Evolutionary conservation across 768 basidiomycete genomes (phyloP).

Genomic region (Suillus alpinus): DNA sequence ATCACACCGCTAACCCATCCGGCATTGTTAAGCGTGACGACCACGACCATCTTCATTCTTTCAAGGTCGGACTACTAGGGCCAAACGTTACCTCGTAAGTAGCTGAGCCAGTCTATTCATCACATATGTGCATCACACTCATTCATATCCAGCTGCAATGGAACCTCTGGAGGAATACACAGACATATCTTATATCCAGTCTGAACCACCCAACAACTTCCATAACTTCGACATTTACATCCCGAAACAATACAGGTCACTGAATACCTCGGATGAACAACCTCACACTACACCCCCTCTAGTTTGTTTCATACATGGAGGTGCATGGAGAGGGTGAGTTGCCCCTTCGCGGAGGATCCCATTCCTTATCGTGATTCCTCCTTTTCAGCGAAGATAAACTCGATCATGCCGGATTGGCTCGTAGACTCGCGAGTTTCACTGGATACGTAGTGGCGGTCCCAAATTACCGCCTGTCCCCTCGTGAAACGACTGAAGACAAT

Average conservation of each 20-base stretch:
- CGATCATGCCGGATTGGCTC: constrained; percentile 54
- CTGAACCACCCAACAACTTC: constrained; percentile 24
- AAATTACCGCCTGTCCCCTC: constrained; percentile 73
- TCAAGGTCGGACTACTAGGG: too few relatives aligned
- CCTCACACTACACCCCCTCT: constrained; percentile 33
- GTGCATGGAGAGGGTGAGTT: constrained; percentile 77
- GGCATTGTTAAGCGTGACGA: too few relatives aligned
- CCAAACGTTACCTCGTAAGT: not conserved
- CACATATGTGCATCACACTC: not conserved
- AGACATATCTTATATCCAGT: constrained; percentile 36
- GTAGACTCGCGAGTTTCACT: constrained; percentile 47
- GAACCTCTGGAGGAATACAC: constrained; percentile 9
- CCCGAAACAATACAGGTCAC: constrained; percentile 17
- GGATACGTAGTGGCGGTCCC: constrained; percentile 62
- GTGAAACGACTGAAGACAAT: constrained; percentile 31
- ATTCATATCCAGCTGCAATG: constrained; percentile 1
- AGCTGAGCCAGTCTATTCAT: not conserved
- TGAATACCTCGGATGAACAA: not conserved
- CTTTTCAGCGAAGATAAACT: constrained; percentile 67
- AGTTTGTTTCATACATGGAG: constrained; percentile 77
- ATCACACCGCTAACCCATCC: too few relatives aligned
- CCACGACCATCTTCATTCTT: too few relatives aligned
- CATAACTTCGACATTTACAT: constrained; percentile 59
- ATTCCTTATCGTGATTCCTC: constrained; percentile 4
- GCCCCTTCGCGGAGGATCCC: not conserved